Conservation (phyloP, 441 rosid genomes). For the Daphne laureola region DNA sequence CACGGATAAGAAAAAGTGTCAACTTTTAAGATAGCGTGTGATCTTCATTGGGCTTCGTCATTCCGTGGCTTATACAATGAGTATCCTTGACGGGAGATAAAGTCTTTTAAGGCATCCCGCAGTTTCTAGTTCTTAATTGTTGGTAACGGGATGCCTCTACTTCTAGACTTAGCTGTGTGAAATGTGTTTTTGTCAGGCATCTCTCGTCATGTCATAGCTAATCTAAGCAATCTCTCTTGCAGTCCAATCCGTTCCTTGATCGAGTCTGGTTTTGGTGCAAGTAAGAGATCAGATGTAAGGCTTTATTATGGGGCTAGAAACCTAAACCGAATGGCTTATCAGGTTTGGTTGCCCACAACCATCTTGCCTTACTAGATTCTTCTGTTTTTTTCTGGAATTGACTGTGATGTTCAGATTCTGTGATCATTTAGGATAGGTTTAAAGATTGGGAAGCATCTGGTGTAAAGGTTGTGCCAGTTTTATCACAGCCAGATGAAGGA, state of each 20-base stretch:
- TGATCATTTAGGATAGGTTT: slow-evolving; percentile 62
- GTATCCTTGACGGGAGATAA: no score
- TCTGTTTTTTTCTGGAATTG: not conserved
- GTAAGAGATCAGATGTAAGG: slow-evolving; percentile 73
- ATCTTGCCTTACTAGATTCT: not conserved
- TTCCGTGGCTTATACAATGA: no score
- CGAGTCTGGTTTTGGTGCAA: slow-evolving; percentile 81
- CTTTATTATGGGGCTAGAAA: slow-evolving; percentile 92
- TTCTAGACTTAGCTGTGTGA: not conserved
- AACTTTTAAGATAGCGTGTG: no score
- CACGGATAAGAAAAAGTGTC: no score
- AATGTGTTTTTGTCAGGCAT: not conserved
- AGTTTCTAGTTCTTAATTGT: no score
- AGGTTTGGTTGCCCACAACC: slow-evolving; percentile 36
- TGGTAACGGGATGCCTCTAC: no score
- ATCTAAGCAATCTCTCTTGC: slow-evolving; percentile 20
- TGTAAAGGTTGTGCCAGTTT: slow-evolving; percentile 69
- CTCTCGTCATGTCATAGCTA: not conserved
- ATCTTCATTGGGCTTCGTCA: no score
- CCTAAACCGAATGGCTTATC: slow-evolving; percentile 93
- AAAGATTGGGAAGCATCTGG: slow-evolving; percentile 93
- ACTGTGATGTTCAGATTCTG: slow-evolving; percentile 6
- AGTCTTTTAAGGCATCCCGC: no score
- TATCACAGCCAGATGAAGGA: slow-evolving; percentile 72
- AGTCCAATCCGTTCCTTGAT: slow-evolving; percentile 90